Percentiles rank a stretch among this genome's conserved stretches.
Evolutionary conservation across 352 stramenopile genomes (phyloP).

Genomic region (Achlya hypogyna): DNA sequence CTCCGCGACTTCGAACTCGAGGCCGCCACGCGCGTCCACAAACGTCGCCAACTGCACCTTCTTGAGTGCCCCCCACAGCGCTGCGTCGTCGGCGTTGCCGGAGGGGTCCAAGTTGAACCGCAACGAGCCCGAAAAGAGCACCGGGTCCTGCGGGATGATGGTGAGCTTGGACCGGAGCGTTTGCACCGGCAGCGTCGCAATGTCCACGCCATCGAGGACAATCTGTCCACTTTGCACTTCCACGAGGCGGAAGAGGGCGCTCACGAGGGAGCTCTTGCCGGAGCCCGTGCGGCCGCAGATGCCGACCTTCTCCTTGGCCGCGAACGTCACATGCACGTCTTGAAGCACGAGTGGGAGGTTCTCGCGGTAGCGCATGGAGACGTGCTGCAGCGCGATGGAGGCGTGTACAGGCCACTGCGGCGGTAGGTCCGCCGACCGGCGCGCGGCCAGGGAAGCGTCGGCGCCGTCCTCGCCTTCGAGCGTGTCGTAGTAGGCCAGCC

Average conservation of each 20-base stretch:
- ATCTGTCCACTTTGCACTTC: conserved; percentile 51
- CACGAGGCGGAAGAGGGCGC: conserved; percentile 64
- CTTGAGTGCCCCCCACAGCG: conserved; percentile 11
- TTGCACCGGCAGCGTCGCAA: conserved; percentile 43
- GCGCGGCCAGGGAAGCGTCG: too few species aligned
- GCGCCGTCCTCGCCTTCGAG: not conserved
- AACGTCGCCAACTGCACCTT: conserved; percentile 34
- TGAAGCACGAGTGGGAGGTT: not conserved
- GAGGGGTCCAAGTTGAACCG: conserved; percentile 21
- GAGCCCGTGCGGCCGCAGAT: conserved; percentile 39
- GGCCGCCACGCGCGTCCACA: conserved; percentile 26
- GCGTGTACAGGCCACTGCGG: conserved; percentile 46
- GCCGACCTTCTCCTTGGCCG: conserved; percentile 17
- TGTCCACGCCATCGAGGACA: conserved; percentile 64
- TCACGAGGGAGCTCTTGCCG: conserved; percentile 67
- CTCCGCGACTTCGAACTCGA: conserved; percentile 30
- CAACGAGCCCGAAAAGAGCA: conserved; percentile 15
- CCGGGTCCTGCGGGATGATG: conserved; percentile 72
- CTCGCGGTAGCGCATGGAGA: conserved; percentile 48
- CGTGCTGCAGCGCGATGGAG: conserved; percentile 56
- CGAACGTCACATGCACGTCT: not conserved
- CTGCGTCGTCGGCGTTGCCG: conserved; percentile 21
- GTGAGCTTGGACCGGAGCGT: conserved; percentile 49
- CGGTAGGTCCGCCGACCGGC: conserved; percentile 13
- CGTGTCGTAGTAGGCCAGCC: conserved; percentile 37